phyloP scores from a whole-genome alignment of 805 yeast species.

The Komagataella phaffii region DNA sequence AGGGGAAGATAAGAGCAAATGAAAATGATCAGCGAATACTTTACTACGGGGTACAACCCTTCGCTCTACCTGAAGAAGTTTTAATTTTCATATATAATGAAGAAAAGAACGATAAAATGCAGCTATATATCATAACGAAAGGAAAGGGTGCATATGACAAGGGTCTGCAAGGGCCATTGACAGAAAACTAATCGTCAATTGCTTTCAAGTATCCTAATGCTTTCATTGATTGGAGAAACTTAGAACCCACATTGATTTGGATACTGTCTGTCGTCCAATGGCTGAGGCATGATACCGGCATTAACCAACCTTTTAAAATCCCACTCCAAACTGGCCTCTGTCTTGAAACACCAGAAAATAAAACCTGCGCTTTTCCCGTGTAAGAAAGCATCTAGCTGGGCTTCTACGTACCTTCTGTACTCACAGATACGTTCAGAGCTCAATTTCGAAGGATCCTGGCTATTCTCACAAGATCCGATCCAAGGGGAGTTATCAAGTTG shows the following conservation, averaged over 20 bases:
- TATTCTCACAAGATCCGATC: constrained; percentile 30
- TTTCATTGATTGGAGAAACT: neutral
- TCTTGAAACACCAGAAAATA: constrained; percentile 63
- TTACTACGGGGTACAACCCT: neutral
- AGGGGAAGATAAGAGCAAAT: neutral
- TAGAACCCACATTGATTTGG: constrained; percentile 48
- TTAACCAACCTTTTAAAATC: constrained; percentile 39
- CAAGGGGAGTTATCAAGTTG: constrained; percentile 24
- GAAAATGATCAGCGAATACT: neutral
- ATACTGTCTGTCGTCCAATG: constrained; percentile 48
- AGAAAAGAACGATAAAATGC: neutral
- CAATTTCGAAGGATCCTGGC: constrained; percentile 27
- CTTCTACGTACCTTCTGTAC: constrained; percentile 43
- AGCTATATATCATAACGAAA: neutral
- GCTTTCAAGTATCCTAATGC: neutral
- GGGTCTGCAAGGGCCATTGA: no score
- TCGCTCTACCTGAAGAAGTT: neutral
- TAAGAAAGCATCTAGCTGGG: constrained; percentile 41
- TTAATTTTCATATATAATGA: neutral
- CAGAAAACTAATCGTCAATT: neutral
- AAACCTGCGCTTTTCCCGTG: constrained; percentile 35
- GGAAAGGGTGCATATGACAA: no score
- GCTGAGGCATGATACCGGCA: constrained; percentile 46
- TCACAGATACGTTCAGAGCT: constrained; percentile 23
- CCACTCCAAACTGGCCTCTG: constrained; percentile 58